These are phyloP conservation scores for Mortierella sp. DNA, from an alignment of 371 early-diverging fungal genomes.

Conservation along the genomic window DNA sequence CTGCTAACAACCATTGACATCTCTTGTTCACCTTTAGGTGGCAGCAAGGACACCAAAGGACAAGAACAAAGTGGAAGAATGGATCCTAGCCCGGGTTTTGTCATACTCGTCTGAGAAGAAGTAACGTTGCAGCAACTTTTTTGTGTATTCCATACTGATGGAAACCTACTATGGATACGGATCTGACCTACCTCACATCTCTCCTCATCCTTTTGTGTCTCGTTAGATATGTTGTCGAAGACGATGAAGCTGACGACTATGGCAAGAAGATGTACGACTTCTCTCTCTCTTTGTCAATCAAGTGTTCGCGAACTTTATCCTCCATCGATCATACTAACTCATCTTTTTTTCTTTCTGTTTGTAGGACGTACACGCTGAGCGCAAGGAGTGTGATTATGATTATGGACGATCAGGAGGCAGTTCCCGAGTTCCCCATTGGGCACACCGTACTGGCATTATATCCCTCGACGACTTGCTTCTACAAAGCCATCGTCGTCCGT, in stretches of 20 bases:
- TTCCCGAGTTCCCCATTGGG: slow-evolving; percentile 71
- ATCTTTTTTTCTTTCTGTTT: background rate
- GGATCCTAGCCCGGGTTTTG: slow-evolving; percentile 81
- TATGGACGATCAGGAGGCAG: slow-evolving; percentile 63
- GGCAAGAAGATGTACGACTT: slow-evolving; percentile 71
- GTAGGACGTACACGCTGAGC: slow-evolving; percentile 72
- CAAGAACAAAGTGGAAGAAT: slow-evolving; percentile 74
- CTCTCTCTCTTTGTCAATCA: background rate
- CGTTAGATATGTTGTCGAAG: slow-evolving; percentile 77
- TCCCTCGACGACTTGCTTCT: slow-evolving; percentile 90
- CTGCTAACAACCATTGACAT: background rate
- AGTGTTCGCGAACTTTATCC: no score
- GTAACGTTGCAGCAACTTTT: slow-evolving; percentile 46
- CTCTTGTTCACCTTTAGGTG: slow-evolving; percentile 58
- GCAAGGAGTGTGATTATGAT: slow-evolving; percentile 76
- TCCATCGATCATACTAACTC: no score
- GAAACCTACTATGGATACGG: background rate
- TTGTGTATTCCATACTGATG: no score
- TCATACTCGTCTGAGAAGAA: slow-evolving; percentile 73
- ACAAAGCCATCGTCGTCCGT: slow-evolving; percentile 79
- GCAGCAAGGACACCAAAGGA: slow-evolving; percentile 77
- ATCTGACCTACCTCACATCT: background rate
- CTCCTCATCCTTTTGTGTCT: background rate
- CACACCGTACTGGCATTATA: slow-evolving; percentile 87
- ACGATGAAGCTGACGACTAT: slow-evolving; percentile 80